Base-by-base conservation (phyloP, 2,329 filamentous ascomycete genomes). In the Cladosporium sp. region DNA sequence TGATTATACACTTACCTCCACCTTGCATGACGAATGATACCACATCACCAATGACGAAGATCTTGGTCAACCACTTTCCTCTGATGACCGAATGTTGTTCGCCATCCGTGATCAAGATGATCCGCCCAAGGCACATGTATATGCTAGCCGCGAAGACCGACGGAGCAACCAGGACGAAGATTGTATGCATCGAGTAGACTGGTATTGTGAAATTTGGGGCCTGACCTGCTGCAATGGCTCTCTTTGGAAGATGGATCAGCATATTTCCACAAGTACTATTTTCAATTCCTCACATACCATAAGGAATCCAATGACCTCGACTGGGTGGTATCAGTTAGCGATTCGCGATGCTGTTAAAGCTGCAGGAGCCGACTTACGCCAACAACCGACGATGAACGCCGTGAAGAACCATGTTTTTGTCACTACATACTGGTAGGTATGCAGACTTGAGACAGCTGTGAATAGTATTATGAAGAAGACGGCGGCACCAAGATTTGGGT, bases 11-110 rank as follows among this genome's bases (percentile, higher is more conserved):
- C 51, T 28, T 74, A 76, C 58, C 58, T 30, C 32, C 48, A 21
- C 75, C 77, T 72, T 88, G 85, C 6, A 86, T 73, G 3, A 81
- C 30, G 70, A 88, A 84, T 1, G 82, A 83, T 5, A 85, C 57
- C 5, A 86, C 71, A 68, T 88, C 85, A 28, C 85, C 84, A 5
- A 72, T 58, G 4, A 88, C 85, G 65, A 88, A 88, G 34, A 83
- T 76, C 63, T 80, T 83, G 2, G 85, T 87, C 7, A 87, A 72
- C 79, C 81, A 82, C 4, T 66, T 76, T 0, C 76, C 72, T 1
- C 74, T 69, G 36, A 85, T 77, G 26, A 83, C 63, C 0, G 82
- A 80, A 69, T 79, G 76, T 6, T 56, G 23, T 10, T 56, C 48
- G 0, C 75, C 66, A 16, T 79, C 75, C 4, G 79, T 82, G n/a